Conservation (phyloP, 2,329 filamentous ascomycete genomes). For the Atkinsonella texensis region DNA sequence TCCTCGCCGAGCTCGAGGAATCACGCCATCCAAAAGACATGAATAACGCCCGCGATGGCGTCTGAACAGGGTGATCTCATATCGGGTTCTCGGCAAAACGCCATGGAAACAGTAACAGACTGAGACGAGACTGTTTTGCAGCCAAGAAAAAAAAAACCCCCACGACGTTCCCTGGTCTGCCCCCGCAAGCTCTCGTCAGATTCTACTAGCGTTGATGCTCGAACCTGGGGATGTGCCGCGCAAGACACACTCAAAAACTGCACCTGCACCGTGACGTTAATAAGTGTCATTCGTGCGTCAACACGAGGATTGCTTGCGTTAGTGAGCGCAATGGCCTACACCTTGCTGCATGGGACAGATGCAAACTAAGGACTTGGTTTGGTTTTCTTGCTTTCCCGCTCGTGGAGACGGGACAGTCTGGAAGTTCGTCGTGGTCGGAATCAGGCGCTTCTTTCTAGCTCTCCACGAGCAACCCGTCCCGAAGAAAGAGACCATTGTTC, state of each 20-base stretch:
- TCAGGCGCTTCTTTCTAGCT: no score
- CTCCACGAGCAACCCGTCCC: no score
- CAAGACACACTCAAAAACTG: neutral
- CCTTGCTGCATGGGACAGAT: neutral
- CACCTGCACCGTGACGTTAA: neutral
- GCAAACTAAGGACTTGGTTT: neutral
- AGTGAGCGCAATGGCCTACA: neutral
- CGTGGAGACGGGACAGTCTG: neutral
- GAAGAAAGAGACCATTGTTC: no score
- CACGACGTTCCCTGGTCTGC: neutral
- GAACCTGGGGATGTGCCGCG: neutral
- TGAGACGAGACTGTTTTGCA: neutral
- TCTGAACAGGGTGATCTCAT: neutral
- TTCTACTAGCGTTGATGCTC: neutral
- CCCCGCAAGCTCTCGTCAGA: constrained; percentile 3
- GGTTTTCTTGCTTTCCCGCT: neutral
- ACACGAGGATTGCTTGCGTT: neutral
- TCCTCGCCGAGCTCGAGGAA: constrained; percentile 1
- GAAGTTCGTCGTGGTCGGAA: neutral
- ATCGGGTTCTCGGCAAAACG: neutral
- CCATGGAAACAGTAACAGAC: neutral
- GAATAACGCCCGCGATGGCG: constrained; percentile 14
- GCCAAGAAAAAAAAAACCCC: neutral
- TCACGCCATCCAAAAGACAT: constrained; percentile 14
- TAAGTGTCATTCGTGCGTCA: neutral